Evolutionary conservation across 768 basidiomycete species (phyloP), one percentile per base, ranked within the genome.

Genomic region (Mycena indigotica): DNA sequence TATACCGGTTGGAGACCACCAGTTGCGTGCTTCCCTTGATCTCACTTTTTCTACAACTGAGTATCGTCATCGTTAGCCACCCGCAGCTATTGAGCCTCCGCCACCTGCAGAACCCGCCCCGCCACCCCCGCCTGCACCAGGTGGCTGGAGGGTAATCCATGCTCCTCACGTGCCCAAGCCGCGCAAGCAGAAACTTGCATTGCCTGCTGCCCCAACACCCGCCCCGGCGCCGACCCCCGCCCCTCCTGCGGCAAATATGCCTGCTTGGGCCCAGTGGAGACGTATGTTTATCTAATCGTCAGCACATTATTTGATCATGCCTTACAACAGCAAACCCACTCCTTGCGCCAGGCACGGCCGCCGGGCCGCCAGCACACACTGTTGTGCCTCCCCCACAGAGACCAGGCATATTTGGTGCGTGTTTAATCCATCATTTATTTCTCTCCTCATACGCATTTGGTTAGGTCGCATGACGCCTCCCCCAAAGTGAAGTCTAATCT

Each of bases 181-280:
- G 4, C 57, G 58, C 30, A 53, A 26, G 5, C 53, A 50, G 50
- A 15, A n/a, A 17, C 50, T 65, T 67, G 55, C 38, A 64, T 69
- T 0, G 63, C 29, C 30, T 44, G 45, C 24, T n/a, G 49, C 55
- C 1, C 54, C 57, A 1, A 46, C 41, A 15, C 30, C 56, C 10
- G 29, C 70, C 13, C 66, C 69, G 1, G 69, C 56, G 0, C 66
- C 69, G 0, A 35, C 8, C 32, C 32, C n/a, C n/a, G n/a, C n/a
- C n/a, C n/a, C n/a, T n/a, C 69, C 73, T 0, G 50, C 65, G 1
- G 65, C 71, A 0, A 58, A 69, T 6, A 0, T 81, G 28, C 82
- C 83, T 8, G 76, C 83, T 0, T 84, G 83, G 83, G 79, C 83
- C 0, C 83, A 84, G 55, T 84, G 83, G 83, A 74, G 76, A 68